Evolutionary conservation across 768 basidiomycete genomes (phyloP), one percentile per base, ranked within the genome.

Genomic region (Tulasnella sp.): DNA sequence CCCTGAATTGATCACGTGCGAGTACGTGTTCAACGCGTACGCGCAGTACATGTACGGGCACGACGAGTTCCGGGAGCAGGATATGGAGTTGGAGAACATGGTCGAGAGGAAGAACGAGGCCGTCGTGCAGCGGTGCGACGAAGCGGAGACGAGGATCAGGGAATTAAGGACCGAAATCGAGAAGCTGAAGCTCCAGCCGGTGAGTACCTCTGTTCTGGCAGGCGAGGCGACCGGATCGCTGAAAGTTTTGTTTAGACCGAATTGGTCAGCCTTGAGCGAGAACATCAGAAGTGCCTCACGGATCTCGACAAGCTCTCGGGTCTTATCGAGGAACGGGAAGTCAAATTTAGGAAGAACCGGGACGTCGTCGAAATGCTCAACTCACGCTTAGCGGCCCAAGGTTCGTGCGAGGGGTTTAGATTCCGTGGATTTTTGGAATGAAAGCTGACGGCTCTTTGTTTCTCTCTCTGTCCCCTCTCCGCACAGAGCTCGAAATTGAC

Each of bases 291-390:
- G 47, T 83, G 94, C 63, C 86, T 86, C 74, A 84, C 84, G 29
- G 94, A 97, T 78, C 78, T 78, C 42, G 77, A 89, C 73, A 94
- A 94, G 79, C 89, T 92, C 75, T 87, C 88, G 76, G 87, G 88
- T 74, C 89, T 90, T 71, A 83, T 92, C 3, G 84, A 87, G 62
- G 86, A 89, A 40, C 88, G 88, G 72, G 74, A 75, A 29, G 75
- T 74, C 11, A 77, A 80, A 44, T 41, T 64, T 42, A 69, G 62
- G 6, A 69, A 67, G 14, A 68, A 73, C 42, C 67, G 76, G 37
- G 63, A 75, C 29, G 66, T 69, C 11, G 76, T 73, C 39, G 72
- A 73, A 37, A 52, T 69, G 75, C 78, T 90, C 29, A 83, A 86
- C 32, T 86, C 90, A 69, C 84, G 86, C 39, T 89, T 92, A 74